phyloP scores from a whole-genome alignment of 1,284 basidiomycete genomes.

The Trichosporon sp. region DNA sequence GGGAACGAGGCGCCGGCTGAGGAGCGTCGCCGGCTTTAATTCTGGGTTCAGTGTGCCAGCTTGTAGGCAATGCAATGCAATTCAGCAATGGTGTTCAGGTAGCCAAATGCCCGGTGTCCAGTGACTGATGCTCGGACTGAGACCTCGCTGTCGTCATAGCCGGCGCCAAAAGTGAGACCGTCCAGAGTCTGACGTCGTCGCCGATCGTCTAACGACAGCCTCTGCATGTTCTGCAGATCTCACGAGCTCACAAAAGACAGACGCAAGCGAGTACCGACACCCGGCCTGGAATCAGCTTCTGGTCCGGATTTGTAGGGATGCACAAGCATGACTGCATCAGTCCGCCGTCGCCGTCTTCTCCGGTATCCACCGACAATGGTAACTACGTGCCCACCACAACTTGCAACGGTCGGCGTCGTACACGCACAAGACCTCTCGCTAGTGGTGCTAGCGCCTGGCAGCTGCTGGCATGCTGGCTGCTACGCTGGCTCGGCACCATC shows the following conservation, averaged over 20 bases:
- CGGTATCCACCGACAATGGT: neutral
- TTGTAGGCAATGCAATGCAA: neutral
- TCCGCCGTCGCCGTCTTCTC: neutral
- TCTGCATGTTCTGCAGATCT: neutral
- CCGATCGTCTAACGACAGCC: neutral
- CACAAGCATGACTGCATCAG: slow-evolving; percentile 11
- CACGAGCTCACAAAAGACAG: neutral
- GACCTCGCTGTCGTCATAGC: neutral
- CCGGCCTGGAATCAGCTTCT: neutral
- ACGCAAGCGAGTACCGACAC: slow-evolving; percentile 1
- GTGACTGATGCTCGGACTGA: too few species aligned
- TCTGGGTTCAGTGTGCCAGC: neutral
- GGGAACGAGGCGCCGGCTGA: too few species aligned
- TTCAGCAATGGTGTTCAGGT: neutral
- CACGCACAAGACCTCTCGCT: neutral
- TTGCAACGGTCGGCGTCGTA: neutral
- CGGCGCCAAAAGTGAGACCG: neutral
- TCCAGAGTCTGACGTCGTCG: neutral
- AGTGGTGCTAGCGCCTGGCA: neutral
- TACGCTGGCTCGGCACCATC: too few species aligned
- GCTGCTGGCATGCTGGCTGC: too few species aligned
- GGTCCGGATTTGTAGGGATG: slow-evolving; percentile 2
- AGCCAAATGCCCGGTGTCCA: neutral
- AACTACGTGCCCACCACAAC: too few species aligned
- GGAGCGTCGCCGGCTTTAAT: too few species aligned